Evolutionary conservation across 192 early-diverging fungal species (phyloP).

Genomic region (Endogone sp.): DNA sequence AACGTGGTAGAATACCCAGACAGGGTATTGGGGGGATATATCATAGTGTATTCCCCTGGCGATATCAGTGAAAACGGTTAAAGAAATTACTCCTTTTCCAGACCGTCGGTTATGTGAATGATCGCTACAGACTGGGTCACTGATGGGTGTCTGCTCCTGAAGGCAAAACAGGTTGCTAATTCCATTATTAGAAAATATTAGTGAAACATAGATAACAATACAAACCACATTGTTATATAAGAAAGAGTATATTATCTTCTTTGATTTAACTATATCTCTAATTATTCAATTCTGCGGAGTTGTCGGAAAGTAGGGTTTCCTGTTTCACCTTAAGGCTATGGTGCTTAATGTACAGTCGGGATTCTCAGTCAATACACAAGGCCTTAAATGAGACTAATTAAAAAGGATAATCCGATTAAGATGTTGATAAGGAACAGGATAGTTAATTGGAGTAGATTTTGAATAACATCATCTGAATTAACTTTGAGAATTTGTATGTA

Average conservation of each 20-base stretch:
- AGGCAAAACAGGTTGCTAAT: constrained; percentile 6
- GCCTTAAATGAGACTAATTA: constrained; percentile 14
- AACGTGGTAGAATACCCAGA: not conserved
- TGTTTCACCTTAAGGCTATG: too few relatives aligned
- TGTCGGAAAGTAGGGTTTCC: too few relatives aligned
- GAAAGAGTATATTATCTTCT: too few relatives aligned
- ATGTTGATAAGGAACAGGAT: constrained; percentile 16
- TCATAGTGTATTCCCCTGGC: not conserved
- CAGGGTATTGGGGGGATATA: not conserved
- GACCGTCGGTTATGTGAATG: constrained; percentile 10
- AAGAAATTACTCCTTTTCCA: not conserved
- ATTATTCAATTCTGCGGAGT: too few relatives aligned
- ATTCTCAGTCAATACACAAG: constrained; percentile 19
- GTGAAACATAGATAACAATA: constrained; percentile 17
- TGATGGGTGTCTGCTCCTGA: constrained; percentile 2
- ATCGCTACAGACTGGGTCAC: constrained; percentile 19
- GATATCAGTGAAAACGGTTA: constrained; percentile 9
- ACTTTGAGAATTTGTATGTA: constrained; percentile 18
- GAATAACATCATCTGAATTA: constrained; percentile 9
- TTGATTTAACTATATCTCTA: too few relatives aligned
- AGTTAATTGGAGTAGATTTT: constrained; percentile 6
- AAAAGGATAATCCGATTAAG: constrained; percentile 12
- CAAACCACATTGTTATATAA: too few relatives aligned
- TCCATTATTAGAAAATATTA: constrained; percentile 13
- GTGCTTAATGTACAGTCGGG: constrained; percentile 15